Evolutionary conservation across 495 filamentous ascomycete genomes (phyloP).

Genomic region (Daldinia childiae): DNA sequence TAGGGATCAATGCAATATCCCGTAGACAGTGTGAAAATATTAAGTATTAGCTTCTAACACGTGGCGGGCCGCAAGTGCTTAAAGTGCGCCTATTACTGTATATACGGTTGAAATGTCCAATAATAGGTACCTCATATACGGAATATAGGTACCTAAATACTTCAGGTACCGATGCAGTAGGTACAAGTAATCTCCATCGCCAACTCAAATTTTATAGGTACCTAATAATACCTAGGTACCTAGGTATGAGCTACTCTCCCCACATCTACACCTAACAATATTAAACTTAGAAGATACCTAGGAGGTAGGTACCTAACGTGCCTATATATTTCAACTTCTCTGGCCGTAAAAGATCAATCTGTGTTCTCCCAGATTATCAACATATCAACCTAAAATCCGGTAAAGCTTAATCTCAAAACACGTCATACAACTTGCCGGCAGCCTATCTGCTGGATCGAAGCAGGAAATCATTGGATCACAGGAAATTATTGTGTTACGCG

Average conservation of each 20-base stretch:
- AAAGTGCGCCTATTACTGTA: not conserved
- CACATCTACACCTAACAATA: not conserved
- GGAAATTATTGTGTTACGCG: slow-evolving; percentile 14
- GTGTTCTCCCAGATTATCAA: not conserved
- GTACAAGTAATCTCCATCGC: too few relatives aligned
- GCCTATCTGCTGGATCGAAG: not conserved
- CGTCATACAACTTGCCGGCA: not conserved
- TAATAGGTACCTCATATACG: too few relatives aligned
- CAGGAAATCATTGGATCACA: slow-evolving; percentile 21
- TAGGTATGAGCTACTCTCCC: too few relatives aligned
- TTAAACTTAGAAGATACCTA: not conserved
- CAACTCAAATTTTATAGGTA: too few relatives aligned
- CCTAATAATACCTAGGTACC: too few relatives aligned
- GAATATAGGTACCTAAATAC: not conserved
- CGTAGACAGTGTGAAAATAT: not conserved
- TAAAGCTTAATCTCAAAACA: not conserved
- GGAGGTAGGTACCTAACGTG: not conserved
- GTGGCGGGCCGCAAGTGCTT: slow-evolving; percentile 1
- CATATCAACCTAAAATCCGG: not conserved
- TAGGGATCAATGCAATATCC: slow-evolving; percentile 16
- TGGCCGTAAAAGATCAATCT: not conserved
- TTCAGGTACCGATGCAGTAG: not conserved
- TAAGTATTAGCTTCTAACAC: not conserved
- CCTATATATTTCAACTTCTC: not conserved
- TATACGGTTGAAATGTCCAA: not conserved